Conservation (phyloP, 306 rosid species). For the Rosa multiflora region DNA sequence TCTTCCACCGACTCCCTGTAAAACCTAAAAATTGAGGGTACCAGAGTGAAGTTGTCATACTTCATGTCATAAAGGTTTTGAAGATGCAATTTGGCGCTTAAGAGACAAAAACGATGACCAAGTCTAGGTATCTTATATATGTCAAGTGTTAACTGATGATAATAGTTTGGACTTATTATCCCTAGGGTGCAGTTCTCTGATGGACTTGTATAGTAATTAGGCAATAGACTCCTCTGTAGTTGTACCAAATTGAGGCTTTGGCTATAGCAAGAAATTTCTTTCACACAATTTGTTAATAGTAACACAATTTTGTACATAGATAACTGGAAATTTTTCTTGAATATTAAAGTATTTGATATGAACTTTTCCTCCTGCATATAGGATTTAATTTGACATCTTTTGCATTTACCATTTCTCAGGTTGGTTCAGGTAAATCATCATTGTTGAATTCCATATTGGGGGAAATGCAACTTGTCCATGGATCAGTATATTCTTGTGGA, state of each 20-base stretch:
- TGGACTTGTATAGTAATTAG: neutral
- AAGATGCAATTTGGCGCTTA: neutral
- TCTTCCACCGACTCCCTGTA: neutral
- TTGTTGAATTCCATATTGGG: slow-evolving; percentile 72
- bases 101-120: neutral
- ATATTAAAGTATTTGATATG: neutral
- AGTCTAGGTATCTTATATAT: neutral
- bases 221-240: neutral
- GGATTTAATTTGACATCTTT: neutral
- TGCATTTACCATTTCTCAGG: slow-evolving; percentile 48
- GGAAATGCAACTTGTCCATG: slow-evolving; percentile 64
- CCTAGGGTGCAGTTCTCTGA: neutral
- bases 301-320: neutral
- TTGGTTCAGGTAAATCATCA: slow-evolving; percentile 98
- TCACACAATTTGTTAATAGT: neutral
- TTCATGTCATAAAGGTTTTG: neutral
- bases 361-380: neutral
- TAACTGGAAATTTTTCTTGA: neutral
- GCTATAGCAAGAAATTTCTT: neutral
- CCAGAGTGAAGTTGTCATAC: neutral
- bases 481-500: slow-evolving; percentile 58
- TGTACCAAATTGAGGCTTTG: slow-evolving; percentile 1
- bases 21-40: neutral
- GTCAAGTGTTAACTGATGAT: neutral
- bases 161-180: neutral